Percentiles rank a stretch among this genome's conserved stretches.
Conservation (phyloP, 257 asterid species). For the Eucommia ulmoides region DNA sequence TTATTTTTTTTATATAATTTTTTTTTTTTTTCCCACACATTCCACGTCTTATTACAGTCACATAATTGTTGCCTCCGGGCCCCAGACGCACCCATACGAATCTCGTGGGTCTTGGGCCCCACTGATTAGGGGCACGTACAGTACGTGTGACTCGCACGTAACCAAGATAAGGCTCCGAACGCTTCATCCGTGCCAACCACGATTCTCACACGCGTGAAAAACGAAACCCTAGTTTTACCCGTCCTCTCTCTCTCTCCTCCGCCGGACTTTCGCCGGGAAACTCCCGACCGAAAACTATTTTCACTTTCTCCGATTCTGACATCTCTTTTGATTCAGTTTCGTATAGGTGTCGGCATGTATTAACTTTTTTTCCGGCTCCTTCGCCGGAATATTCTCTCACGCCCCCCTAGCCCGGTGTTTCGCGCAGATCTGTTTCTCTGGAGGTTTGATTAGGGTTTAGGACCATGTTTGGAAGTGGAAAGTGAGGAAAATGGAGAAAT, state of each 20-base stretch:
- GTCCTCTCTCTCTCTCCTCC: conserved; percentile 22
- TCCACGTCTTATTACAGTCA: too few relatives aligned
- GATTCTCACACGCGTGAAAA: conserved; percentile 39
- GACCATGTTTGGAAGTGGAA: conserved; percentile 5
- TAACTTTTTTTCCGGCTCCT: conserved; percentile 8
- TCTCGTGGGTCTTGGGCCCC: conserved; percentile 1
- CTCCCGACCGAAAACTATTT: too few relatives aligned
- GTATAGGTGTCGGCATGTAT: too few relatives aligned
- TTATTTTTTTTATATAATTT: too few relatives aligned
- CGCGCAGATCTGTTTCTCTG: neutral
- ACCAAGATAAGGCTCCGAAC: conserved; percentile 53
- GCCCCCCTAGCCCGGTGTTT: neutral
- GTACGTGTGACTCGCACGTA: conserved; percentile 72
- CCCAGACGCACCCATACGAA: neutral
- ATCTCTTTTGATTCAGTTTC: too few relatives aligned
- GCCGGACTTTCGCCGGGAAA: conserved; percentile 59
- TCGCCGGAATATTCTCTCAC: conserved; percentile 18
- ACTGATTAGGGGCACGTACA: neutral
- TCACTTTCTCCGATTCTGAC: too few relatives aligned
- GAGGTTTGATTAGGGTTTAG: neutral
- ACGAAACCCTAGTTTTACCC: conserved; percentile 22
- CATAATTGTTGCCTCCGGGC: too few relatives aligned
- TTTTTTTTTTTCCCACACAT: too few relatives aligned
- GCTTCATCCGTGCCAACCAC: conserved; percentile 51
- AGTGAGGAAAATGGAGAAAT: conserved; percentile 3